Evolutionary conservation across 2,329 filamentous ascomycete genomes (phyloP).

Genomic region (Fusarium poae): DNA sequence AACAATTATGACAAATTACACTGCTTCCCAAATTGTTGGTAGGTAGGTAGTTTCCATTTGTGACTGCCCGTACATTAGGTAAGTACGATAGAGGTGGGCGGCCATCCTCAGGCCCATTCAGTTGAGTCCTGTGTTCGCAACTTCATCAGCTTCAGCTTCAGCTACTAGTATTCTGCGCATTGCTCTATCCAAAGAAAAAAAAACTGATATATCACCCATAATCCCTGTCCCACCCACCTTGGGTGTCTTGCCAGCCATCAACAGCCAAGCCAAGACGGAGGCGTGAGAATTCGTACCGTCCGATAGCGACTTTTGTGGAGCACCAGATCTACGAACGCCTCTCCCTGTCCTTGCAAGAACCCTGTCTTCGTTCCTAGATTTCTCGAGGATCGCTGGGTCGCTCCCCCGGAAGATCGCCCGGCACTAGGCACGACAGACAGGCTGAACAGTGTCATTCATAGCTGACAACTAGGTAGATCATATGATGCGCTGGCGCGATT

Average conservation of each 20-base stretch:
- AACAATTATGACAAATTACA: conserved; percentile 11
- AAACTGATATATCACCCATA: conserved; percentile 33
- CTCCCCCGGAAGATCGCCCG: conserved; percentile 42
- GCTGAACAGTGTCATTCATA: conserved; percentile 1
- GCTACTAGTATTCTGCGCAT: conserved; percentile 2
- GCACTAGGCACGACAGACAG: conserved; percentile 15
- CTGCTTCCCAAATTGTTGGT: conserved; percentile 4
- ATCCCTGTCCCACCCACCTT: conserved; percentile 22
- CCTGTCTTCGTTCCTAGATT: conserved; percentile 35
- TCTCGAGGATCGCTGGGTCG: conserved; percentile 35
- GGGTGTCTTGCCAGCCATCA: conserved; percentile 37
- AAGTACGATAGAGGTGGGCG: not conserved
- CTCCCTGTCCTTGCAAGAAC: conserved; percentile 14
- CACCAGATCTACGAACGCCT: conserved; percentile 24
- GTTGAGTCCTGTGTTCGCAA: not conserved
- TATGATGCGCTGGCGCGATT: conserved; percentile 2
- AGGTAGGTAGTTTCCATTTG: not conserved
- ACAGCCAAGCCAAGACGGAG: conserved; percentile 2
- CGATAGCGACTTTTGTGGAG: conserved; percentile 12
- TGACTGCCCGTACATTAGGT: not conserved
- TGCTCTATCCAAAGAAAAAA: not conserved
- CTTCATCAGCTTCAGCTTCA: conserved; percentile 1
- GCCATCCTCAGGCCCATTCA: not conserved
- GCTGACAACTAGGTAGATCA: conserved; percentile 12
- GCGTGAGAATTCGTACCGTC: conserved; percentile 8